Conservation (phyloP, 2,329 filamentous ascomycete species). For the Fusarium lateritium region DNA sequence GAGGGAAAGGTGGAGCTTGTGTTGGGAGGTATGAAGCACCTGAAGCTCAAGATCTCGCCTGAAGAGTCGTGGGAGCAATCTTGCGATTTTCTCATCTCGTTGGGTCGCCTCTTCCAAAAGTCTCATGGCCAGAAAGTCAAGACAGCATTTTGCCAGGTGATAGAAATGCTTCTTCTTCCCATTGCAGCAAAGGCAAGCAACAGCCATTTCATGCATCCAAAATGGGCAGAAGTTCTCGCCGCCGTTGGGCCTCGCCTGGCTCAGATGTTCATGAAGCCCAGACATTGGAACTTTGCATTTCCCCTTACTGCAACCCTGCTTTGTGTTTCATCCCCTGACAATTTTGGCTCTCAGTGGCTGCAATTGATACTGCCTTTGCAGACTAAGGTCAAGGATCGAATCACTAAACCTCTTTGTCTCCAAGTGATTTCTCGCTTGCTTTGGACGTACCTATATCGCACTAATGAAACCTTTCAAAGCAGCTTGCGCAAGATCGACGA, state of each 20-base stretch:
- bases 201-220: constrained; percentile 82
- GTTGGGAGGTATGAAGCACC: constrained; percentile 90
- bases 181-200: constrained; percentile 85
- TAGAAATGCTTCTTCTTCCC: constrained; percentile 88
- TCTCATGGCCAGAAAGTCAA: constrained; percentile 93
- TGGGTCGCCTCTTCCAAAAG: constrained; percentile 86
- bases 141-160: constrained; percentile 92
- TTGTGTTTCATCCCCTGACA: constrained; percentile 88
- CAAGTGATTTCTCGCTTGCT: constrained; percentile 91
- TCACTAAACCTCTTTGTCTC: constrained; percentile 82
- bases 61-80: constrained; percentile 86
- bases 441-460: constrained; percentile 95
- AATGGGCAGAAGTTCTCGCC: constrained; percentile 89
- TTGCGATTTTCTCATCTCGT: constrained; percentile 87
- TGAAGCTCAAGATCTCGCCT: constrained; percentile 82
- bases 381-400: constrained; percentile 86
- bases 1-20: constrained; percentile 90
- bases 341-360: constrained; percentile 89
- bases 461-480: constrained; percentile 77
- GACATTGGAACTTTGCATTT: constrained; percentile 92
- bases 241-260: constrained; percentile 83
- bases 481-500: constrained; percentile 89
- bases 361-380: constrained; percentile 84
- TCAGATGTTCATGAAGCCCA: constrained; percentile 90
- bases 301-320: constrained; percentile 89